Evolutionary conservation across 1,284 basidiomycete species (phyloP), one percentile per base, ranked within the genome.

Genomic region (Butyriboletus regius): DNA sequence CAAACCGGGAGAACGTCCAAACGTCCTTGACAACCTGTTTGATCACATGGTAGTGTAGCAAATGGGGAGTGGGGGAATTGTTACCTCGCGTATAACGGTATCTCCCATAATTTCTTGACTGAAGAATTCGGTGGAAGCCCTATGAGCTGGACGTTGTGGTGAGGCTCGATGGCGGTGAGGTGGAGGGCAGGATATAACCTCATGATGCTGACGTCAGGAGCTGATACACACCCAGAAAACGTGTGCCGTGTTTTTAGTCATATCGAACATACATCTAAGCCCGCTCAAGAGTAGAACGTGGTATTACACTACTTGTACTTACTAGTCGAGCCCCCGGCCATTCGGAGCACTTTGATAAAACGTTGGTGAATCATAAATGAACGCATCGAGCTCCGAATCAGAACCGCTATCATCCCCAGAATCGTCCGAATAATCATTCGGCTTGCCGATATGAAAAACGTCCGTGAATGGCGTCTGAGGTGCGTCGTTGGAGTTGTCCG

Each of bases 391-490:
- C 55, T 85, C 83, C 2, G 79, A 79, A 57, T 83, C 82, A 54
- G 70, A 74, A 54, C 74, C 76, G 15, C 75, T 77, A 48, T 74
- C 71, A 10, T 77, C 70, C 41, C 75, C 79, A 34, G 75, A 78
- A 38, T 71, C 69, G n/a, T 73, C 70, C 20, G 67, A 69, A 32
- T 67, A 68, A 14, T 71, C 67, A 17, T 71, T 67, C 3, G 67
- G 67, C 40, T 72, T 72, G 14, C 74, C 73, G 20, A 88, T 77
- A 48, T 76, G 74, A 71, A 88, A 88, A 26, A 84, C 81, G 61
- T 88, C 85, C n/a, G 80, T 70, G 66, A 86, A 86, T 2, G 85
- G 86, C 14, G 85, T 88, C 59, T 81, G 81, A 4, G 86, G 85
- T 55, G 81, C 76, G 14, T 70, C 70, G 22, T 74, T 64, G 26